Evolutionary conservation across 208 protist genomes (phyloP), one percentile per base, ranked within the genome.

Genomic region (Porcisia deanei): DNA sequence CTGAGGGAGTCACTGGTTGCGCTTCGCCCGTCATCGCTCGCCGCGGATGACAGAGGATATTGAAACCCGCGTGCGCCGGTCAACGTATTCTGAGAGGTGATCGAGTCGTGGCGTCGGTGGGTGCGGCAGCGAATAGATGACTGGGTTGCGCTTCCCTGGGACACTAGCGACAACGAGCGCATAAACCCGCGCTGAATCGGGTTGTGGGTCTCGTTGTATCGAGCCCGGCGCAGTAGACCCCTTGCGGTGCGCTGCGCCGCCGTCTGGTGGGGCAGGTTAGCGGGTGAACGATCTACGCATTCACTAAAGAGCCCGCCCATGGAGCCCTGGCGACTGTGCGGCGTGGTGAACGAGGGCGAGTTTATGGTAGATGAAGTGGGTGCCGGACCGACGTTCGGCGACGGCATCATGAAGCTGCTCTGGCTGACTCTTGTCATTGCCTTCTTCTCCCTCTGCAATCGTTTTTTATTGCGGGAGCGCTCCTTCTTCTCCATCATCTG

Each of bases 201-300:
- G 49, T 77, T 73, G 55, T 83, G 73, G n/a, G 74, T 68, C 69
- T 84, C 82, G 80, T 90, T 90, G 75, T 77, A 88, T 7, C 84
- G 83, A 3, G 86, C 86, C 0, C 81, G 86, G 8, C 86, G 83
- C 30, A 90, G 79, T 14, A 90, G 73, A 1, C 83, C 86, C 54
- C 84, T 88, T 4, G 84, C 86, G 25, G 82, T 90, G 12, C 80
- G 81, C 76, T 86, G 84, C 57, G 82, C 81, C 10, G 77, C 65
- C 25, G 82, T 84, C 49, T 72, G 68, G 43, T 57, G 12, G 49
- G 25, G 63, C 34, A 73, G 64, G 71, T 67, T 68, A 3, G 57
- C 43, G 12, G 66, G 72, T n/a, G 72, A 82, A 1, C 55, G 39
- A n/a, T 82, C 77, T 0, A 25, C 65, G n/a, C 16, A 30, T 25